Conservation (phyloP, 768 basidiomycete species). For the Collybia nuda region DNA sequence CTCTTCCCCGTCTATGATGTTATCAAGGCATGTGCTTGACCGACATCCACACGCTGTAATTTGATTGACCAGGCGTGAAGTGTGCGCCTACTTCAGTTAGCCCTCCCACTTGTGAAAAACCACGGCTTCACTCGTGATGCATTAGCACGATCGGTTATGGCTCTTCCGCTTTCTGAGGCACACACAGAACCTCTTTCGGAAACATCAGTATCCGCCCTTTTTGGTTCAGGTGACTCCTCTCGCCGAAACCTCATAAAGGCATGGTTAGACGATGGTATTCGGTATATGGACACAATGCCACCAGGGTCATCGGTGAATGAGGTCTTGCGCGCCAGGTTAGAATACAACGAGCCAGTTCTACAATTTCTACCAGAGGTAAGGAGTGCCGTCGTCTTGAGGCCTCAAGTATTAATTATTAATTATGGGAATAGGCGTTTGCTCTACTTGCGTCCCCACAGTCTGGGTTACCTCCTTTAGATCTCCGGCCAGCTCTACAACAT, state of each 20-base stretch:
- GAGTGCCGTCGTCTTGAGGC: not conserved
- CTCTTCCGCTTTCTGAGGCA: conserved; percentile 43
- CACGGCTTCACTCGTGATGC: conserved; percentile 78
- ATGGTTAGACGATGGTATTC: conserved; percentile 70
- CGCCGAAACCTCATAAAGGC: conserved; percentile 63
- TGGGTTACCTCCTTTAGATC: conserved; percentile 54
- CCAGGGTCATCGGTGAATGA: conserved; percentile 39
- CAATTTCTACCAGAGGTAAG: conserved; percentile 66
- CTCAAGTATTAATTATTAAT: too few relatives aligned
- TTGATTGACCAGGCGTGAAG: conserved; percentile 14
- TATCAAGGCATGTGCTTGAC: not conserved
- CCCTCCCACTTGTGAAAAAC: conserved; percentile 60
- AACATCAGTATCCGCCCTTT: conserved; percentile 67
- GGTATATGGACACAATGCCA: conserved; percentile 40
- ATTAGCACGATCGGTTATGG: conserved; percentile 62
- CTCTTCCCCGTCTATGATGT: not conserved
- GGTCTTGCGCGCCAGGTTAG: conserved; percentile 55
- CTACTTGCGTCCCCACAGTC: conserved; percentile 55
- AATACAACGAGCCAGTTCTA: conserved; percentile 68
- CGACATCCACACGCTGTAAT: not conserved
- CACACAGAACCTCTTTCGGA: conserved; percentile 68
- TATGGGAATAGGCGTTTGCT: conserved; percentile 63
- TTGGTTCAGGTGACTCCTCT: conserved; percentile 69
- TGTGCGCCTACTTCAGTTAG: conserved; percentile 51
- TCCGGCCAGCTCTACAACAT: conserved; percentile 59